A percentile compares a stretch with the other conserved stretches of the same genome.
These are phyloP conservation scores for Halophytophthora polymorphica DNA, from an alignment of 352 stramenopile genomes.

Conservation along the genomic window DNA sequence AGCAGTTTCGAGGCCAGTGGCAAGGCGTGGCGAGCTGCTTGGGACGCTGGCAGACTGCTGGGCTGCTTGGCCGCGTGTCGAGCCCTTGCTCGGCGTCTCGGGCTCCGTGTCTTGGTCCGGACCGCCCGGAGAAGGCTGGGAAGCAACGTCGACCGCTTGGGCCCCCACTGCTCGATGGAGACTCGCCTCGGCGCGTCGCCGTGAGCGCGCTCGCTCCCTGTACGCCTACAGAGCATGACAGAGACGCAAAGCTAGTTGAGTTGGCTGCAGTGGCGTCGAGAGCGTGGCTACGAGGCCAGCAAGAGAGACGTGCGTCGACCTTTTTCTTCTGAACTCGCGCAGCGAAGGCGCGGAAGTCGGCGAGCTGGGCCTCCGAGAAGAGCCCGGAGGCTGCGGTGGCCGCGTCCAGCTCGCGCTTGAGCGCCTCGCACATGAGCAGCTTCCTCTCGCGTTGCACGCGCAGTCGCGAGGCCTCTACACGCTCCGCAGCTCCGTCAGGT, in stretches of 20 bases:
- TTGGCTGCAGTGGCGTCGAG: not conserved
- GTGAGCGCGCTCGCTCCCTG: conserved; percentile 25
- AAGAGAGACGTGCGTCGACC: conserved; percentile 3
- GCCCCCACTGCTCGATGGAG: conserved; percentile 11
- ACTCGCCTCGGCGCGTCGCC: conserved; percentile 17
- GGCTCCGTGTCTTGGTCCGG: no score
- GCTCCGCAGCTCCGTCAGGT: not conserved
- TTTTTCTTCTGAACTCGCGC: conserved; percentile 29
- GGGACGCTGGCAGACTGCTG: no score
- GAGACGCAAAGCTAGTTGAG: not conserved
- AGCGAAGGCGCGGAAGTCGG: conserved; percentile 20
- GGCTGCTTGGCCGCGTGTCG: no score
- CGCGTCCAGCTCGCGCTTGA: conserved; percentile 27
- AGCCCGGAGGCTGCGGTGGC: conserved; percentile 19
- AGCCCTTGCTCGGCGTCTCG: no score
- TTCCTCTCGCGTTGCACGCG: conserved; percentile 19
- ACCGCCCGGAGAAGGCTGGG: no score
- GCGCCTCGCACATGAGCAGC: conserved; percentile 14
- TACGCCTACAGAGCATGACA: conserved; percentile 15
- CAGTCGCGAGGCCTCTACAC: conserved; percentile 11
- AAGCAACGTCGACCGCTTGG: not conserved
- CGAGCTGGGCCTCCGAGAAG: conserved; percentile 14
- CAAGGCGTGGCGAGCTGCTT: no score
- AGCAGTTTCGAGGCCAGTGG: no score
- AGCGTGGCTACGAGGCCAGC: not conserved